Conservation (phyloP, 768 basidiomycete species). For the Clitopilus hobsonii region DNA sequence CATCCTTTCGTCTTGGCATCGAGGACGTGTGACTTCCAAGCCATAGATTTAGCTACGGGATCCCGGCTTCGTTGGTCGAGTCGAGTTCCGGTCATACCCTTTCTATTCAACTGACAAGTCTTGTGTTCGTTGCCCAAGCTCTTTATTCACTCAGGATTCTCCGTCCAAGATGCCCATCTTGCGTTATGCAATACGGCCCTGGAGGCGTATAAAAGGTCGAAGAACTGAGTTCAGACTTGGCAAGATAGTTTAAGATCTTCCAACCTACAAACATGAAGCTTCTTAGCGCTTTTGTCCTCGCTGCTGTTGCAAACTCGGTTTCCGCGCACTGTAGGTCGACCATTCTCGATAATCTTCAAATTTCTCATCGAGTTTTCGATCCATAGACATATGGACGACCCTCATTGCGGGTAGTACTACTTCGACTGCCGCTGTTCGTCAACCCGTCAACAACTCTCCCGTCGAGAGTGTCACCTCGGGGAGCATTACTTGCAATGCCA, state of each 20-base stretch:
- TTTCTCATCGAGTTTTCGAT: neutral
- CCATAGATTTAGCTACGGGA: neutral
- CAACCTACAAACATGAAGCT: slow-evolving; percentile 15
- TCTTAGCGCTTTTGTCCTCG: slow-evolving; percentile 9
- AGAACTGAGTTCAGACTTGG: neutral
- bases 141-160: neutral
- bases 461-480: slow-evolving; percentile 31
- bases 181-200: neutral
- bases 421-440: slow-evolving; percentile 26
- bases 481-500: slow-evolving; percentile 34
- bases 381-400: slow-evolving; percentile 25
- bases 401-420: slow-evolving; percentile 19
- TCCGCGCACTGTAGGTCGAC: slow-evolving; percentile 23
- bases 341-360: neutral
- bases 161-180: neutral
- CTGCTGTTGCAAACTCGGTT: slow-evolving; percentile 16
- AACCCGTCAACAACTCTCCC: slow-evolving; percentile 35
- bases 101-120: neutral
- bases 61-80: neutral
- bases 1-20: neutral
- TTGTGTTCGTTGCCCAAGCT: neutral
- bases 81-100: neutral
- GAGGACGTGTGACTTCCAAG: neutral
- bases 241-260: neutral
- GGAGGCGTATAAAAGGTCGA: slow-evolving; percentile 2